Conservation (phyloP, 2,329 filamentous ascomycete species). For the Botrytis porri region DNA sequence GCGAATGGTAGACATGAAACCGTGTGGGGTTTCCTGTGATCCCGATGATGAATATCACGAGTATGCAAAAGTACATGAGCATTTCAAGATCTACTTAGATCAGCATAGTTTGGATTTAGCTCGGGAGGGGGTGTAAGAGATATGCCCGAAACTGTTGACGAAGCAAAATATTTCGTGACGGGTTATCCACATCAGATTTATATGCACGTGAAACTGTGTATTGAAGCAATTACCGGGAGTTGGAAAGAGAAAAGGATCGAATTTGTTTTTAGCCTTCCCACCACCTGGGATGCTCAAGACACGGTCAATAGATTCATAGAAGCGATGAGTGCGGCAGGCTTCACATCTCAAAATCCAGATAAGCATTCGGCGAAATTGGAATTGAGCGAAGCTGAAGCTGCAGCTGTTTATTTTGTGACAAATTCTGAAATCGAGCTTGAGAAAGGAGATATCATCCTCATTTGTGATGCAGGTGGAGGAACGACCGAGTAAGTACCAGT, state of each 20-base stretch:
- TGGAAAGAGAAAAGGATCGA: conserved; percentile 35
- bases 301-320: conserved; percentile 40
- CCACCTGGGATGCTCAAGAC: conserved; percentile 41
- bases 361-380: conserved; percentile 45
- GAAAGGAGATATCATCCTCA: conserved; percentile 43
- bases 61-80: not conserved
- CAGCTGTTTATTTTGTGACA: conserved; percentile 47
- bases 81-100: conserved; percentile 20
- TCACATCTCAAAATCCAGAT: conserved; percentile 27
- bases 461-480: conserved; percentile 51
- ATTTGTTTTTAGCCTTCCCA: conserved; percentile 44
- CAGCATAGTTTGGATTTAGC: conserved; percentile 1
- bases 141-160: conserved; percentile 10
- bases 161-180: conserved; percentile 9
- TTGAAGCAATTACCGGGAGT: conserved; percentile 50
- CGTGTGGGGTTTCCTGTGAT: conserved; percentile 12
- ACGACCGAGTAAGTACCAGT: conserved; percentile 36
- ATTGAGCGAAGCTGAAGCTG: conserved; percentile 53
- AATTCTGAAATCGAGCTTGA: conserved; percentile 17
- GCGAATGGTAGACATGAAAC: not conserved
- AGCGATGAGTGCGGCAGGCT: conserved; percentile 37
- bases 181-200: conserved; percentile 6
- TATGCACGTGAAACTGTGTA: not conserved
- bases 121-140: conserved; percentile 1
- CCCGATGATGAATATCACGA: conserved; percentile 16